Evolutionary conservation across 768 basidiomycete species (phyloP), one percentile per base, ranked within the genome.

Genomic region (Strobilomyces echinocephalus): DNA sequence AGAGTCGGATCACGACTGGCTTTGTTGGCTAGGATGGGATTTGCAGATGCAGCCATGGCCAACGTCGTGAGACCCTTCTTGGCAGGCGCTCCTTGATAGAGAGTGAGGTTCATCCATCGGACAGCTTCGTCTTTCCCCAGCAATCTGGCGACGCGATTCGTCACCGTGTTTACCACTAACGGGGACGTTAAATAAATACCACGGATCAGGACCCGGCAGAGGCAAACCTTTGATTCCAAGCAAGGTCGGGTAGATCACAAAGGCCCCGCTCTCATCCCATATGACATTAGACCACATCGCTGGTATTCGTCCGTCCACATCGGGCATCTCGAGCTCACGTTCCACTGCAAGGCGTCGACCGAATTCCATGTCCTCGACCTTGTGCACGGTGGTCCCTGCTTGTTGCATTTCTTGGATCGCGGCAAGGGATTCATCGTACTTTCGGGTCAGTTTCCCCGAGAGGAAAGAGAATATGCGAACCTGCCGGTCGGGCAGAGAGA

Each of bases 331-430:
- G 40, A 99, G 71, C 64, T 98, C 97, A 56, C 90, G 78, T 69
- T 99, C 97, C 30, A 86, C 76, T 4, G 95, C 95, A 57, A 98
- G 74, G n/a, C 95, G 80, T 52, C 95, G 78, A n/a, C 95, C 94
- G 64, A 99, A 97, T 69, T 99, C 97, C 97, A 99, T 99, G 71
- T 97, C 94, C 50, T 99, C 97, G 16, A 98, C 84, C 62, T 83
- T 87, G 71, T 88, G 91, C 18, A 91, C 81, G 0, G 91, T 88
- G 5, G 97, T 97, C 1, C 94, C 95, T 2, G 94, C 95, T 69
- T 98, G 97, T 68, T 99, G 97, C 94, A 99, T 97, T 69, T 97
- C 95, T 67, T 95, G 91, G 36, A 95, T 89, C 0, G 97, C 95
- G 28, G 81, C 74, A 7, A 98, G 78, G 0, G 90, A 92, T 70